These are phyloP conservation scores for Phytopythium kandeliae DNA, from an alignment of 352 stramenopile species.

Conservation along the genomic window DNA sequence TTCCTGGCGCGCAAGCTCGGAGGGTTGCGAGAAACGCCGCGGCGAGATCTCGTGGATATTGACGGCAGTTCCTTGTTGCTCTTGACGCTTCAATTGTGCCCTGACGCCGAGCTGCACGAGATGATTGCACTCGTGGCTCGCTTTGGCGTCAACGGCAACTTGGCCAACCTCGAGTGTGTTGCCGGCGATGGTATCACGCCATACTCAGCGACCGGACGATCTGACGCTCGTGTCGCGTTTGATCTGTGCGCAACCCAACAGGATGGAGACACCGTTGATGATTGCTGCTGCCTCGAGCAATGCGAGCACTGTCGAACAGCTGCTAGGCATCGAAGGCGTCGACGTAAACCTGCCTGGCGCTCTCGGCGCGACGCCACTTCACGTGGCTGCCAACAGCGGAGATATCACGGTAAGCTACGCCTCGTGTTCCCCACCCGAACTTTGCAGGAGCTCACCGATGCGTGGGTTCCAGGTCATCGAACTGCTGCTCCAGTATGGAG, in stretches of 20 bases:
- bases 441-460: not conserved
- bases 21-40: not conserved
- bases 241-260: not conserved
- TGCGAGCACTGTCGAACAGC: slow-evolving; percentile 14
- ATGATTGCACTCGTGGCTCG: slow-evolving; percentile 25
- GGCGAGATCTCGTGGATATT: slow-evolving; percentile 15
- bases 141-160: slow-evolving; percentile 37
- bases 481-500: slow-evolving; percentile 37
- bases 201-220: not conserved
- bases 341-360: slow-evolving; percentile 36
- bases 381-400: slow-evolving; percentile 51
- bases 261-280: slow-evolving; percentile 37
- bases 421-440: not conserved
- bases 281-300: slow-evolving; percentile 52
- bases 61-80: slow-evolving; percentile 54
- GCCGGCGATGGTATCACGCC: not conserved
- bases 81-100: slow-evolving; percentile 32
- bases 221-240: not conserved
- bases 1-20: not conserved
- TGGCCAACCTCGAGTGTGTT: slow-evolving; percentile 49
- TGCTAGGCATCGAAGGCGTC: slow-evolving; percentile 18
- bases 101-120: slow-evolving; percentile 4
- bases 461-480: slow-evolving; percentile 32
- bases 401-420: slow-evolving; percentile 21
- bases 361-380: slow-evolving; percentile 47